These are phyloP conservation scores for Phaeosphaeria sp. DNA, from an alignment of 2,329 filamentous ascomycete species.

Conservation along the genomic window DNA sequence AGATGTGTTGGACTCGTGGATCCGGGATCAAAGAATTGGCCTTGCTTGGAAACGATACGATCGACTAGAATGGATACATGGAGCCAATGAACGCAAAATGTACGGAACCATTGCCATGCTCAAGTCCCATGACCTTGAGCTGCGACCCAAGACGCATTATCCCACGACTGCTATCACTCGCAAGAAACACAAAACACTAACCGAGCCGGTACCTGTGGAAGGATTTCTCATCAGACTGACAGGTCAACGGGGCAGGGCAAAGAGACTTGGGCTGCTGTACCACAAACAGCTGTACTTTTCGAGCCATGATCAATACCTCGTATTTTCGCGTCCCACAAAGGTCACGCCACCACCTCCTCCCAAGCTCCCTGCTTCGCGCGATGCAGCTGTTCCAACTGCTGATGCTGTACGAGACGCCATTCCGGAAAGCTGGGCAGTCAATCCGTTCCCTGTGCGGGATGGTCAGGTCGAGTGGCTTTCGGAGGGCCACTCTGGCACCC, in stretches of 20 bases:
- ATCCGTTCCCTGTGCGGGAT: slow-evolving; percentile 65
- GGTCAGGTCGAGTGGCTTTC: slow-evolving; percentile 64
- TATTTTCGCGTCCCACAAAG: slow-evolving; percentile 67
- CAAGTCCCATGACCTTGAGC: slow-evolving; percentile 69
- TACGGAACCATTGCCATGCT: slow-evolving; percentile 73
- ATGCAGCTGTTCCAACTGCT: slow-evolving; percentile 59
- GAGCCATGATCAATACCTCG: slow-evolving; percentile 67
- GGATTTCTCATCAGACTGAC: slow-evolving; percentile 71
- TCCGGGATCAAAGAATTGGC: slow-evolving; percentile 64
- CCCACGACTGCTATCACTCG: slow-evolving; percentile 57
- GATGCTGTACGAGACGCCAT: slow-evolving; percentile 62
- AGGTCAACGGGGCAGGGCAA: slow-evolving; percentile 65
- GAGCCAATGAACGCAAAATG: slow-evolving; percentile 70
- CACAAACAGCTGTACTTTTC: slow-evolving; percentile 72
- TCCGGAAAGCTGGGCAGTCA: slow-evolving; percentile 67
- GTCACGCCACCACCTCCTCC: slow-evolving; percentile 65
- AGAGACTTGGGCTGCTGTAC: slow-evolving; percentile 65
- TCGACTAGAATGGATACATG: slow-evolving; percentile 71
- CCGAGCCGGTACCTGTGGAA: slow-evolving; percentile 68
- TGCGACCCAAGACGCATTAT: slow-evolving; percentile 70
- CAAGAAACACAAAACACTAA: slow-evolving; percentile 51
- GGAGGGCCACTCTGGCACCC: slow-evolving; percentile 49
- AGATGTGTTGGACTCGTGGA: slow-evolving; percentile 66
- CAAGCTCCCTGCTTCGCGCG: slow-evolving; percentile 53
- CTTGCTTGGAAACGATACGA: slow-evolving; percentile 74